These are phyloP conservation scores for Fusarium coicis DNA, from an alignment of 2,329 filamentous ascomycete genomes.

Conservation along the genomic window DNA sequence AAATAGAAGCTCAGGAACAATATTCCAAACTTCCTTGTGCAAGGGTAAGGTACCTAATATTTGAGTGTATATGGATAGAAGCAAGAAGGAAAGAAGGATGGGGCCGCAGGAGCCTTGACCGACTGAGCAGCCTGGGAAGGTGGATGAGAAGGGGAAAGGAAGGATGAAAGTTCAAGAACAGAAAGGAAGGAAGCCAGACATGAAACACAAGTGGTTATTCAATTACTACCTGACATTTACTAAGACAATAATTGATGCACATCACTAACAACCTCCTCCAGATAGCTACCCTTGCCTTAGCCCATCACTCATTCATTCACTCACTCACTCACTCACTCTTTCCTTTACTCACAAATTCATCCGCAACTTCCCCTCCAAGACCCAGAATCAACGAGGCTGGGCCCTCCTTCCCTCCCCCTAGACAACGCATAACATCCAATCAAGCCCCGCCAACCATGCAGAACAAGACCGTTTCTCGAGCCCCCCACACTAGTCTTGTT, in stretches of 20 bases:
- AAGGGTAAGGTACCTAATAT: slow-evolving; percentile 32
- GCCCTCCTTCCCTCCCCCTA: slow-evolving; percentile 1
- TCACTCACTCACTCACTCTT: not conserved
- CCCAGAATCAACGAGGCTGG: slow-evolving; percentile 43
- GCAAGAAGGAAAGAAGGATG: not conserved
- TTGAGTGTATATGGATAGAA: slow-evolving; percentile 2
- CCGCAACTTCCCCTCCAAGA: slow-evolving; percentile 7
- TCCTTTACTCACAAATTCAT: slow-evolving; percentile 7
- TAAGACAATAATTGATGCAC: slow-evolving; percentile 15
- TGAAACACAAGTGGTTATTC: slow-evolving; percentile 33
- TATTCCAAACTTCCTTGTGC: slow-evolving; percentile 25
- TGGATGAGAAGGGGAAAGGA: slow-evolving; percentile 12
- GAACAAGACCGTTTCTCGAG: slow-evolving; percentile 34
- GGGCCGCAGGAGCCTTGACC: slow-evolving; percentile 17
- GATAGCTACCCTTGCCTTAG: not conserved
- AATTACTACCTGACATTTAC: slow-evolving; percentile 5
- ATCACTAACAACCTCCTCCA: not conserved
- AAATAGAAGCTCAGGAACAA: slow-evolving; percentile 25
- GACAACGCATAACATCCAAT: slow-evolving; percentile 40
- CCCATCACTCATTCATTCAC: not conserved
- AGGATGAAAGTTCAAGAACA: slow-evolving; percentile 5
- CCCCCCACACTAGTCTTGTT: slow-evolving; percentile 35
- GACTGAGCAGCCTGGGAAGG: slow-evolving; percentile 17
- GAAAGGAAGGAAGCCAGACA: slow-evolving; percentile 18
- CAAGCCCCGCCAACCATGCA: slow-evolving; percentile 34